Conservation (phyloP, 257 asterid species). For the Plectranthus barbatus region DNA sequence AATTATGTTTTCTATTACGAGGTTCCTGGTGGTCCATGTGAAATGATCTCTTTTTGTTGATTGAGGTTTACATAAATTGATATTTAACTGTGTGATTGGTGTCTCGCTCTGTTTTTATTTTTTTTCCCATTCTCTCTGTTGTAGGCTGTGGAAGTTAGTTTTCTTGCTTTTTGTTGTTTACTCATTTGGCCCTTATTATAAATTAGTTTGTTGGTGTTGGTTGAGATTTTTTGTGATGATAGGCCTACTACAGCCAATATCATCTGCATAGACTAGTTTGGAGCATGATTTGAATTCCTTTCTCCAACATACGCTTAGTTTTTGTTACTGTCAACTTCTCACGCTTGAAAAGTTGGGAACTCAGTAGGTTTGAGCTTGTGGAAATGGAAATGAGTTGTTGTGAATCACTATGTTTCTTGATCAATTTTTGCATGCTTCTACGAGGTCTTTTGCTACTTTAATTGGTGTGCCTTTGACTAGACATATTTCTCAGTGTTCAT, state of each 20-base stretch:
- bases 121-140: too few relatives aligned
- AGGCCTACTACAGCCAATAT: background rate
- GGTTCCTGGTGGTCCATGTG: conserved; percentile 17
- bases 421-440: background rate
- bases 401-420: background rate
- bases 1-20: background rate
- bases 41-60: conserved; percentile 6
- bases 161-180: background rate
- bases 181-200: background rate
- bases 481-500: background rate
- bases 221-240: background rate
- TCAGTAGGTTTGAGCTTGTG: background rate
- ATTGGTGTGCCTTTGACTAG: background rate
- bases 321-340: background rate
- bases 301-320: background rate
- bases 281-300: background rate
- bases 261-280: background rate
- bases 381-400: background rate
- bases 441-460: background rate
- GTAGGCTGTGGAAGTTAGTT: background rate
- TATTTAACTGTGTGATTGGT: background rate
- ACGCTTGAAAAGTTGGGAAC: background rate
- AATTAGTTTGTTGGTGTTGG: background rate
- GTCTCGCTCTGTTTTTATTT: background rate
- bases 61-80: background rate